These are phyloP conservation scores for Coleophoma cylindrospora DNA, from an alignment of 2,329 filamentous ascomycete genomes.

Conservation along the genomic window DNA sequence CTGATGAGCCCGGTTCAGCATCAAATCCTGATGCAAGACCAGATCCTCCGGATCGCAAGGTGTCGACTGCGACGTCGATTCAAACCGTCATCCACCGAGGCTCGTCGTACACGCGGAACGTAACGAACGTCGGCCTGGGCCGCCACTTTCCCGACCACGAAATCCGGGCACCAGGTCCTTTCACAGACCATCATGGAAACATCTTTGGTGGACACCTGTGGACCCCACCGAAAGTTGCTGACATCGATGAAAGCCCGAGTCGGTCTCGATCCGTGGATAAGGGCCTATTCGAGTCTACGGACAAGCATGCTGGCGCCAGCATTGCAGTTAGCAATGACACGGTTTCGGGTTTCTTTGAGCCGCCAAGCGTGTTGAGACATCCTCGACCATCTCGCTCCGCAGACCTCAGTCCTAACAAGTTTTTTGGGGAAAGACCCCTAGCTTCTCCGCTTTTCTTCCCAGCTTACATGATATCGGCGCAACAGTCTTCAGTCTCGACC, in stretches of 20 bases:
- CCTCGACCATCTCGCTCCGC: constrained; percentile 15
- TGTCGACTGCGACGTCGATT: constrained; percentile 23
- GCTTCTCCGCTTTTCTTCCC: constrained; percentile 24
- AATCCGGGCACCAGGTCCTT: constrained; percentile 10
- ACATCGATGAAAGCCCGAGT: constrained; percentile 36
- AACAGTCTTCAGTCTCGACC: constrained; percentile 18
- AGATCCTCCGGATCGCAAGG: constrained; percentile 28
- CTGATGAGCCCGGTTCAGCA: constrained; percentile 24
- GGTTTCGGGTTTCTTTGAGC: constrained; percentile 48
- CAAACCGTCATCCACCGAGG: constrained; percentile 24
- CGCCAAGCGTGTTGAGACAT: constrained; percentile 8
- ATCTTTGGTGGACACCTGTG: constrained; percentile 19
- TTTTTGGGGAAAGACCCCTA: constrained; percentile 14
- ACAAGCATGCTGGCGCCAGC: constrained; percentile 60
- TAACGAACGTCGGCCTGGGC: constrained; percentile 20
- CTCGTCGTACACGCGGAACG: constrained; percentile 28
- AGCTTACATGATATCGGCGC: constrained; percentile 16
- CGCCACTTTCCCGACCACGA: not conserved
- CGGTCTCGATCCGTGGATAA: constrained; percentile 62
- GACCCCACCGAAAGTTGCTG: constrained; percentile 11
- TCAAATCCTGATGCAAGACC: constrained; percentile 32
- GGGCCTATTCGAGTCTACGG: constrained; percentile 49
- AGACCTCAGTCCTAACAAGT: constrained; percentile 12
- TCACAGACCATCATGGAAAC: constrained; percentile 21
- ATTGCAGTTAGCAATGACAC: constrained; percentile 58